These are phyloP conservation scores for Lactarius sp. DNA, from an alignment of 768 basidiomycete genomes.

Conservation along the genomic window DNA sequence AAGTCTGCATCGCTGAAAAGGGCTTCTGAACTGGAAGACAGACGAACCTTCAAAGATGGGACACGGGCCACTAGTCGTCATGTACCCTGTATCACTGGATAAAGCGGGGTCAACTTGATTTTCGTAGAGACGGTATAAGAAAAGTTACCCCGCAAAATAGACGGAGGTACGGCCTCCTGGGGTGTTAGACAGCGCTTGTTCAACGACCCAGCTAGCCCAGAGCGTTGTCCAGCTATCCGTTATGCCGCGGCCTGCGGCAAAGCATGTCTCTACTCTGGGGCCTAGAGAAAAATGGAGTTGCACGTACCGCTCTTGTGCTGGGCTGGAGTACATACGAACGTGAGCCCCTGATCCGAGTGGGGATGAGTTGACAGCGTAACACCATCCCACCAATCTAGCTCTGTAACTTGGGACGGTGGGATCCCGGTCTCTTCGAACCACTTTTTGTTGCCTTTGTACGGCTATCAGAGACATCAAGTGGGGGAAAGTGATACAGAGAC, in stretches of 20 bases:
- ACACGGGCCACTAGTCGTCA: conserved; percentile 32
- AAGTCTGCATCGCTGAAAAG: background rate
- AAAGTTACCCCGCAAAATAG: conserved; percentile 32
- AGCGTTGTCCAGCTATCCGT: conserved; percentile 35
- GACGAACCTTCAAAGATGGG: conserved; percentile 36
- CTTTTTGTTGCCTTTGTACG: conserved; percentile 27
- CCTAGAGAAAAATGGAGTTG: background rate
- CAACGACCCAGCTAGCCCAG: conserved; percentile 41
- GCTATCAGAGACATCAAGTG: background rate
- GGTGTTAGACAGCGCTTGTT: conserved; percentile 26
- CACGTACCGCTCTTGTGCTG: conserved; percentile 40
- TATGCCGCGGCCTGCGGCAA: conserved; percentile 33
- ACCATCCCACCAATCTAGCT: conserved; percentile 42
- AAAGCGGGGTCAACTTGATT: background rate
- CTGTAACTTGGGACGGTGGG: conserved; percentile 31
- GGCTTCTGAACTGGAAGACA: too few species aligned
- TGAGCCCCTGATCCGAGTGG: conserved; percentile 24
- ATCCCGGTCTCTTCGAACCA: conserved; percentile 34
- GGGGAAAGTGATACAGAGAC: background rate
- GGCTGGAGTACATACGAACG: conserved; percentile 38
- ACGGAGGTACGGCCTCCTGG: conserved; percentile 20
- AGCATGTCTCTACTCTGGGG: background rate
- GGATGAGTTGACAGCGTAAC: conserved; percentile 23
- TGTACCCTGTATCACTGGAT: conserved; percentile 38
- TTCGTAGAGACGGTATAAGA: background rate